A percentile compares a stretch with the other conserved stretches of the same genome.
Conservation (phyloP, 2,329 filamentous ascomycete genomes). For the Endoconidiophora laricicola region DNA sequence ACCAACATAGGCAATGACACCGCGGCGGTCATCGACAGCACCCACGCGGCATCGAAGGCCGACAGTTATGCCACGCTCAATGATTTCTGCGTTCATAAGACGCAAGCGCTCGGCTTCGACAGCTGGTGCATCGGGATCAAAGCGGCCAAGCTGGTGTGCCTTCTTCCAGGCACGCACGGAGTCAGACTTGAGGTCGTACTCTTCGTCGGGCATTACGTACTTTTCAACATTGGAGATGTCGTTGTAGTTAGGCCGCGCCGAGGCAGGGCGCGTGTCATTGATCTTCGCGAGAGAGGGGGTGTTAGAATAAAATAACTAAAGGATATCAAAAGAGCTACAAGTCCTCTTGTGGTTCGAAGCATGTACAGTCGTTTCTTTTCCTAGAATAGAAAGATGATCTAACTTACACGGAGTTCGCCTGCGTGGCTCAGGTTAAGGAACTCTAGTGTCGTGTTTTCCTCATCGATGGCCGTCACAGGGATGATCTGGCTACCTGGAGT, state of each 20-base stretch:
- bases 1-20: slow-evolving; percentile 55
- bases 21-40: slow-evolving; percentile 51
- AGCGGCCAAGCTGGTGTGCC: slow-evolving; percentile 84
- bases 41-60: slow-evolving; percentile 49
- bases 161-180: slow-evolving; percentile 94
- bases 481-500: slow-evolving; percentile 39
- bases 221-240: slow-evolving; percentile 73
- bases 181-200: slow-evolving; percentile 75
- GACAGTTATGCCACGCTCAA: slow-evolving; percentile 46
- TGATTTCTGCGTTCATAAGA: slow-evolving; percentile 52
- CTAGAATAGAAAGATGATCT: neutral
- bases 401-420: slow-evolving; percentile 64
- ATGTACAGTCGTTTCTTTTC: neutral
- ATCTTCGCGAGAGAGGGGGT: slow-evolving; percentile 35
- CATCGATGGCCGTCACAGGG: slow-evolving; percentile 51
- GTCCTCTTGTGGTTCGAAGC: neutral
- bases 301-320: slow-evolving; percentile 7
- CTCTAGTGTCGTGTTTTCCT: slow-evolving; percentile 50
- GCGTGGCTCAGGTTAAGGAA: slow-evolving; percentile 54
- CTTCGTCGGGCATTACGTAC: slow-evolving; percentile 70
- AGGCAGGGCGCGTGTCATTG: slow-evolving; percentile 59
- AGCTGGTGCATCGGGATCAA: slow-evolving; percentile 68
- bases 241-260: slow-evolving; percentile 60
- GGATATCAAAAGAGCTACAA: neutral
- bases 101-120: slow-evolving; percentile 57